Evolutionary conservation across 257 asterid species (phyloP), one percentile per base, ranked within the genome.

Genomic region (Solanum clarkiae): DNA sequence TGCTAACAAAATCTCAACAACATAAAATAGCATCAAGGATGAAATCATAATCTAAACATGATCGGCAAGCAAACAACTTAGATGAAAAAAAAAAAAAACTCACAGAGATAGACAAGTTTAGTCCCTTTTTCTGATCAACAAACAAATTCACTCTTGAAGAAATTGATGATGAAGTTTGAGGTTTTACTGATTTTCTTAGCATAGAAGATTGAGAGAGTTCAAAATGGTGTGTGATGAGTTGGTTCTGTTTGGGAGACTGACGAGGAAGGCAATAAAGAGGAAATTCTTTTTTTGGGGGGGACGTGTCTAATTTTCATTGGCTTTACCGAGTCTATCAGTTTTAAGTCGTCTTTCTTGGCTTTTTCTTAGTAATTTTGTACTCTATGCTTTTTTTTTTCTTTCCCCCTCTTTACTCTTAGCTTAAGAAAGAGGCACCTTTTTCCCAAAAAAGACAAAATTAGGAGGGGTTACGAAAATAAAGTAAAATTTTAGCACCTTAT

Each of bases 311-410:
- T 77, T 1, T 77, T 24, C 6, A 51, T 51, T 77, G 22, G 62
- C 24, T 77, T 24, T 51, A 77, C 63, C 6, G 22, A 17, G 45
- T 77, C 17, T 4, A 62, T 18, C 24, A 4, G 26, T 14, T 70
- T 77, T 51, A 77, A 51, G 24, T 24, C 63, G 62, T 51, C 62
- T 8, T n/a, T 40, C 26, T 17, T 77, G 45, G 3, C 16, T 26
- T 77, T 47, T 77, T 51, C 63, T 44, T 24, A 49, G 8, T 17
- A 77, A 1, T 74, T 47, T 74, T 29, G 6, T 72, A n/a, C 18
- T 72, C 36, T 8, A 18, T 70, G 20, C 40, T 40, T 2, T 6
- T 0, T 4, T 0, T 0, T 0, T 5, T 32, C 4, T 2, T 1
- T 2, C 5, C 40, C 40, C 40, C 6, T 36, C 40, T 36, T 36